Evolutionary conservation across 495 filamentous ascomycete species (phyloP), one percentile per base, ranked within the genome.

Genomic region (Alectoria sarmentosa): DNA sequence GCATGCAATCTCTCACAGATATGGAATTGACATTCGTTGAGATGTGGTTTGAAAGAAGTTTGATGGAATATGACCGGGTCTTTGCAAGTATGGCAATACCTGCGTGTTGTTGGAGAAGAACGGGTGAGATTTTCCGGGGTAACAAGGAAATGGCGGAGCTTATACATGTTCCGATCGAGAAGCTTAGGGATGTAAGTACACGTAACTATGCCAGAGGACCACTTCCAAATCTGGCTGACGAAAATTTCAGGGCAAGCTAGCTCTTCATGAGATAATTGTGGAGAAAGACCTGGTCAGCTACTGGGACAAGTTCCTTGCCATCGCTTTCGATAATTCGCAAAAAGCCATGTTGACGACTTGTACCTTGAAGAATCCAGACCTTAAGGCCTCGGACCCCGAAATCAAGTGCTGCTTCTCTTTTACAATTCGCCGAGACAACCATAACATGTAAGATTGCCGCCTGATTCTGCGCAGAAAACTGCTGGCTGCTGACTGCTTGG

Each of bases 21-120:
- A 87, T 96, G 70, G 89, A 98, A 73, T 83, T 99, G 15, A 88
- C 96, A 10, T 82, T 91, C 56, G 93, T 96, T 59, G 94, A 99
- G 73, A 96, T 97, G 89, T 97, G 94, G 93, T 97, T 99, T 70
- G 94, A 99, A 72, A 84, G 86, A 61, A 92, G 86, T 56, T 77
- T 99, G 65, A 90, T 98, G 86, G 94, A 97, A 71, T 97, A 96
- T 69, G 94, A 99, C 73, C 90, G 94, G 46, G 91, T 99, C 14
- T 99, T 99, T 76, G 95, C 94, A 17, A 95, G 91, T 74, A 98
- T 99, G 94, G 93, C 94, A 30, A 92, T 98, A 65, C 94, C 94
- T 5, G 94, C 94, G 41, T 99, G 94, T 75, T 95, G 92, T 73
- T 99, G 94, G 94, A 84, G 95, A 68, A 82, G 94, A 71, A 98